Base-by-base conservation (phyloP, 2,329 filamentous ascomycete genomes). In the Diaporthe helianthi region DNA sequence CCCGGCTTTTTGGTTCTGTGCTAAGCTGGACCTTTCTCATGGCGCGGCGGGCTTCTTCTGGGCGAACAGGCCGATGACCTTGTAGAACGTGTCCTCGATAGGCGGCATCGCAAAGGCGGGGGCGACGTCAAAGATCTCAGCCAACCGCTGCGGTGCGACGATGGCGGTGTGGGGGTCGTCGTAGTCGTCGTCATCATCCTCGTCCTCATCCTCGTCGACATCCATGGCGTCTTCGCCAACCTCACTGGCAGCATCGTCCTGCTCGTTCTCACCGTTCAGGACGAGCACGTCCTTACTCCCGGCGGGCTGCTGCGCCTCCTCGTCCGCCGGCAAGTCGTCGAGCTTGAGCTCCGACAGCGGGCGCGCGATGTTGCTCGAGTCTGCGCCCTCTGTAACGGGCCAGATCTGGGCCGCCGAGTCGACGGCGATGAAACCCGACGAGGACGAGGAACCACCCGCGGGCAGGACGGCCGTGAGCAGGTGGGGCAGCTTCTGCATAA, bases 381-480 rank as follows among this genome's bases (percentile, higher is more conserved):
- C 84, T 38, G 87, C 86, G 74, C 86, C 86, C 76, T 91, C 87
- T 46, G 84, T 83, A 44, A 89, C 76, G 33, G 86, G 87, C 81
- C 89, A 89, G 47, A 97, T 83, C 75, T 92, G 90, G 17, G 93
- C 93, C 0, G 88, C 84, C n/a, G 90, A 86, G 77, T 97, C 93
- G 7, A 97, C 80, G 12, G 91, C 81, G 47, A 96, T 82, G 77
- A 93, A 97, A 5, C 93, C 93, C 54, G 88, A 89, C 2, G 89
- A 87, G 24, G 88, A 85, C 3, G 10, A 29, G 4, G 51, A 2
- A 1, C 12, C 36, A 12, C 12, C 12, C 3, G 51, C 26, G 17
- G 92, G 85, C 2, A 93, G 81, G 1, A 97, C 79, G 15, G 90
- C 89, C 26, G 91, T 87, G 13, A 93, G 87, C 26, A 88, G 81